Evolutionary conservation across 75 land plant species (phyloP).

Genomic region (Sequoia sempervirens): DNA sequence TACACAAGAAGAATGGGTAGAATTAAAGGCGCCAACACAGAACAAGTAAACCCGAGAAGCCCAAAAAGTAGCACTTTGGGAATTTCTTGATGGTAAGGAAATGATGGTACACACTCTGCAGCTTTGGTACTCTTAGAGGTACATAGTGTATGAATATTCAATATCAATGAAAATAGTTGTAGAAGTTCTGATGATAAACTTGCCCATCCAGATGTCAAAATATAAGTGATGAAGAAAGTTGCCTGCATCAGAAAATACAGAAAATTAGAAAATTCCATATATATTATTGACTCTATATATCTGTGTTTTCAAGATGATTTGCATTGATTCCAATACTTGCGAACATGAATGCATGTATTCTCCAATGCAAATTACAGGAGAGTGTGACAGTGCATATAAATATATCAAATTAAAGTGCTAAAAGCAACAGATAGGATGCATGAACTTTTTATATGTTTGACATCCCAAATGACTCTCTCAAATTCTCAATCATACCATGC

Average conservation of each 20-base stretch:
- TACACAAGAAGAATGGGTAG: constrained; percentile 83
- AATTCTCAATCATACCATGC: background rate
- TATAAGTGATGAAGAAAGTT: constrained; percentile 85
- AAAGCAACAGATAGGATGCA: background rate
- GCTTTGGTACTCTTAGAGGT: constrained; percentile 31
- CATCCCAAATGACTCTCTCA: background rate
- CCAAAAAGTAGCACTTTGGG: constrained; percentile 83
- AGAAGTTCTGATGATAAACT: constrained; percentile 73
- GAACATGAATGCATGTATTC: background rate
- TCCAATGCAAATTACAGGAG: background rate
- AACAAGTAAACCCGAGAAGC: constrained; percentile 75
- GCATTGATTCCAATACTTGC: background rate
- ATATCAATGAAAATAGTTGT: constrained; percentile 53
- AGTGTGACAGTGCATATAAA: background rate
- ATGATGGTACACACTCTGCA: constrained; percentile 29
- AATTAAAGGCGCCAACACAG: constrained; percentile 77
- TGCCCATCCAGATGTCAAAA: constrained; percentile 89
- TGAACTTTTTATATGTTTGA: background rate
- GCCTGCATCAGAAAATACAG: constrained; percentile 36
- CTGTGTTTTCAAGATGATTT: background rate
- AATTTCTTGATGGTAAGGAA: constrained; percentile 79
- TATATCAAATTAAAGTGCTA: background rate
- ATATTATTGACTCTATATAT: background rate
- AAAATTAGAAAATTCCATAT: background rate
- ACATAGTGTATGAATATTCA: constrained; percentile 32